phyloP scores from a whole-genome alignment of 441 rosid species.

The Cnidoscolus chayamansa region DNA sequence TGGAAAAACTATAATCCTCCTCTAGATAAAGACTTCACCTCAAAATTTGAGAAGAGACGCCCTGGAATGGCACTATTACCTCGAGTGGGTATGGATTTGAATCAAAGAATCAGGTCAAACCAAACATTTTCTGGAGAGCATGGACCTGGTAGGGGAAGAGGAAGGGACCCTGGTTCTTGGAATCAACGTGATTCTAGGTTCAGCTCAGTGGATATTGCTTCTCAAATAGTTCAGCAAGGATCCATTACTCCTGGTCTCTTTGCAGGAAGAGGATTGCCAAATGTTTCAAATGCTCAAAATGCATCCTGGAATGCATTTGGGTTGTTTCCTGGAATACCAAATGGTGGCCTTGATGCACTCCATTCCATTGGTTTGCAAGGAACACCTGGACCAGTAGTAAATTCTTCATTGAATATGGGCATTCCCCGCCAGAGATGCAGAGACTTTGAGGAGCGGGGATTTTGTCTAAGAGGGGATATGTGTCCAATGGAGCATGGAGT shows the following conservation, averaged over 20 bases:
- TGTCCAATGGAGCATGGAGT: conserved; percentile 99
- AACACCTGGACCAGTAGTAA: conserved; percentile 58
- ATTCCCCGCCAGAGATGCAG: conserved; percentile 87
- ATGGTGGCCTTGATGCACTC: conserved; percentile 74
- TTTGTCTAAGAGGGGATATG: conserved; percentile 98
- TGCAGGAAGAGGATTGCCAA: conserved; percentile 71
- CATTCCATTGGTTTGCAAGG: conserved; percentile 77
- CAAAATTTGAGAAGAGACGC: conserved; percentile 55
- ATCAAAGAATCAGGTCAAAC: conserved; percentile 55
- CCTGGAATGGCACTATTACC: conserved; percentile 42
- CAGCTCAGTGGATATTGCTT: conserved; percentile 60
- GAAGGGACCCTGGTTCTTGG: conserved; percentile 75
- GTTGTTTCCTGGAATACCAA: conserved; percentile 67
- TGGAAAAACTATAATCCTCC: conserved; percentile 42
- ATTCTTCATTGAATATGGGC: conserved; percentile 62
- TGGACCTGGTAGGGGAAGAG: conserved; percentile 85
- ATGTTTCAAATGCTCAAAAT: conserved; percentile 58
- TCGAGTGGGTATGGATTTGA: conserved; percentile 47
- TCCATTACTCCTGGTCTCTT: conserved; percentile 54
- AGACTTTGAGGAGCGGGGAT: conserved; percentile 99
- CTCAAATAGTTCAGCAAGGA: conserved; percentile 69
- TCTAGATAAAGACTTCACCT: conserved; percentile 36
- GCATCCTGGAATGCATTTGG: conserved; percentile 85
- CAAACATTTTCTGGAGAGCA: conserved; percentile 58
- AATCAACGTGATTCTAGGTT: conserved; percentile 66